Evolutionary conservation across 768 basidiomycete species (phyloP).

Genomic region (Leccinum incarnatum): DNA sequence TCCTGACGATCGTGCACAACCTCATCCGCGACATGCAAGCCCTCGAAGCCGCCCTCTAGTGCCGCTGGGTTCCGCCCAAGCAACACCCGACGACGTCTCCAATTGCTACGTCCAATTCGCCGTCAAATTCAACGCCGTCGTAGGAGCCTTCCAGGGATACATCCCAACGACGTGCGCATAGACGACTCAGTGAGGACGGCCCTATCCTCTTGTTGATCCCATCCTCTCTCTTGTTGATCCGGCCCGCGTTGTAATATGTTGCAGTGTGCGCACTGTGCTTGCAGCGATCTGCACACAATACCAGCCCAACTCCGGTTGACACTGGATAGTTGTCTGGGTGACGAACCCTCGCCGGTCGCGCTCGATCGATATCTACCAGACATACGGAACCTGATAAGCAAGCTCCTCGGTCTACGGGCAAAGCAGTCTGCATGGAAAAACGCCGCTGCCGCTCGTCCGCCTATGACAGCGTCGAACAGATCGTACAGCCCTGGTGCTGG

Average conservation of each 20-base stretch:
- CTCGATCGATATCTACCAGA: constrained; percentile 38
- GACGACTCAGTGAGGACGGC: constrained; percentile 1
- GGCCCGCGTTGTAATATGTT: not conserved
- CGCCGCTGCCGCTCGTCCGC: constrained; percentile 10
- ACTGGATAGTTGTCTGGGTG: constrained; percentile 45
- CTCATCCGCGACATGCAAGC: constrained; percentile 82
- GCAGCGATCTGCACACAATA: constrained; percentile 39
- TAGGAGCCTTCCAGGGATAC: constrained; percentile 72
- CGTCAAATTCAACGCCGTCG: constrained; percentile 81
- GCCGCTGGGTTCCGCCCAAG: constrained; percentile 60
- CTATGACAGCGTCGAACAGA: constrained; percentile 2
- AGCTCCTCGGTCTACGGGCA: too few relatives aligned
- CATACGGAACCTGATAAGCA: too few relatives aligned
- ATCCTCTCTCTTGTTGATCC: too few relatives aligned
- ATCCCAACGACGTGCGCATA: constrained; percentile 72
- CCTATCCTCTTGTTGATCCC: not conserved
- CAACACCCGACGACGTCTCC: constrained; percentile 72
- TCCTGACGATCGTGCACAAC: constrained; percentile 57
- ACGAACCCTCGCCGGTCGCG: constrained; percentile 33
- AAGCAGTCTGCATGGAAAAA: constrained; percentile 27
- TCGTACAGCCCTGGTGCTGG: not conserved
- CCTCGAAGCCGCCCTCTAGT: constrained; percentile 68
- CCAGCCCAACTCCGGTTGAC: constrained; percentile 37
- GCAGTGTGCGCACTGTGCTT: not conserved
- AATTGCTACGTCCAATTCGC: constrained; percentile 88